phyloP scores from a whole-genome alignment of 192 early-diverging fungal genomes.

The Coemansia sp. region DNA sequence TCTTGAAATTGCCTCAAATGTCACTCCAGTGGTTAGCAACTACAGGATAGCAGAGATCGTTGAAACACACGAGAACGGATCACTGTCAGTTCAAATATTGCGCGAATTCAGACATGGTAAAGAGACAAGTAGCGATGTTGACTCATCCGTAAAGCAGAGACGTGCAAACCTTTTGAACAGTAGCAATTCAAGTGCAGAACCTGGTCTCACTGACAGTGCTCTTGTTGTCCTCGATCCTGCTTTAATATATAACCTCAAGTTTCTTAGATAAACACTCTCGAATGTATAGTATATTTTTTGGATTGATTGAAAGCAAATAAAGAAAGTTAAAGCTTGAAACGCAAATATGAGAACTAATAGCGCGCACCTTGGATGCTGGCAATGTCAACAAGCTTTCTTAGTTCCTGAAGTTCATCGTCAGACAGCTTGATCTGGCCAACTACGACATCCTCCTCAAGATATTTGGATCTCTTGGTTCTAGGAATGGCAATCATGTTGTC shows the following conservation, averaged over 20 bases:
- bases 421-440: conserved; percentile 36
- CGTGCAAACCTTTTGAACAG: background rate
- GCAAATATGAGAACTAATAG: conserved; percentile 12
- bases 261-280: background rate
- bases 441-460: conserved; percentile 42
- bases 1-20: conserved; percentile 5
- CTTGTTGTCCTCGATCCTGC: background rate
- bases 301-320: too few relatives aligned
- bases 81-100: background rate
- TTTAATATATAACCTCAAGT: background rate
- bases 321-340: too few relatives aligned
- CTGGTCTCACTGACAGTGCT: background rate
- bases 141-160: background rate
- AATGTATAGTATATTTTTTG: too few relatives aligned
- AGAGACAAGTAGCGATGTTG: background rate
- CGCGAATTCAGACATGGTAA: conserved; percentile 3
- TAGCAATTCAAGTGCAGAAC: background rate
- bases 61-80: background rate
- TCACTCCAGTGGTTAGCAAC: conserved; percentile 7
- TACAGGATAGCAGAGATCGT: conserved; percentile 11
- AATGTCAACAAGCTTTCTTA: conserved; percentile 28
- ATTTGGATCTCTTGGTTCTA: conserved; percentile 57
- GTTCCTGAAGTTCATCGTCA: conserved; percentile 22
- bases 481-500: conserved; percentile 57
- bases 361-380: conserved; percentile 29